phyloP scores from a whole-genome alignment of 2,329 filamentous ascomycete species.

The Trichophyton verrucosum region DNA sequence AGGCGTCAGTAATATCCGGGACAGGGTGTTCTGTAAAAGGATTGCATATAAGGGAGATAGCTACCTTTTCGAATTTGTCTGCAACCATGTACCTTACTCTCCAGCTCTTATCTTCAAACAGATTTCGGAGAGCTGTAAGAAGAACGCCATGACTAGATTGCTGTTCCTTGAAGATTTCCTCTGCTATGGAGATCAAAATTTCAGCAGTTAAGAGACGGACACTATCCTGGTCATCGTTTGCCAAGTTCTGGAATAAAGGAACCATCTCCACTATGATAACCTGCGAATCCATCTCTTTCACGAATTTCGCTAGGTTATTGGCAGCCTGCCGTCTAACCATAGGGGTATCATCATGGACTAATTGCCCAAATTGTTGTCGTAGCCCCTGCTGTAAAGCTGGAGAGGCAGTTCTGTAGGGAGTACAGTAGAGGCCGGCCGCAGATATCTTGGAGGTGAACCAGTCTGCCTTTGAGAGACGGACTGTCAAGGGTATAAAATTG shows the following conservation, averaged over 20 bases:
- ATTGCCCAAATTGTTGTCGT: constrained; percentile 76
- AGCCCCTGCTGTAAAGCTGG: constrained; percentile 80
- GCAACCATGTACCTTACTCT: constrained; percentile 98
- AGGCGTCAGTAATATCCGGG: constrained; percentile 2
- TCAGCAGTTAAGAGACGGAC: constrained; percentile 92
- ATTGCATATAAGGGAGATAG: constrained; percentile 3
- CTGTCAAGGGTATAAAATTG: constrained; percentile 88
- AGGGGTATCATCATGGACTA: constrained; percentile 96
- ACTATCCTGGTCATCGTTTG: constrained; percentile 93
- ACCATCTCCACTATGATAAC: constrained; percentile 98
- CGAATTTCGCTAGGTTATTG: constrained; percentile 92
- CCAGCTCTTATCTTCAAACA: constrained; percentile 99
- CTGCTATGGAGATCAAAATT: constrained; percentile 88
- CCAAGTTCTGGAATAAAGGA: constrained; percentile 92
- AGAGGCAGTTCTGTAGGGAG: constrained; percentile 84
- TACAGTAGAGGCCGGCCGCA: constrained; percentile 86
- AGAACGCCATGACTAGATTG: constrained; percentile 92
- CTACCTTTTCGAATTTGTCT: constrained; percentile 91
- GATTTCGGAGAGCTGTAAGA: constrained; percentile 72
- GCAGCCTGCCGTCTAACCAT: constrained; percentile 97
- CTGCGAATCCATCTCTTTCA: constrained; percentile 86
- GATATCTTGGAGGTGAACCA: constrained; percentile 99
- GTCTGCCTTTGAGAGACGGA: constrained; percentile 95
- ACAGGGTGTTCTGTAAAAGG: neutral
- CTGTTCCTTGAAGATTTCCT: constrained; percentile 95